phyloP scores from a whole-genome alignment of 2,329 filamentous ascomycete species.

The Zalaria obscura region DNA sequence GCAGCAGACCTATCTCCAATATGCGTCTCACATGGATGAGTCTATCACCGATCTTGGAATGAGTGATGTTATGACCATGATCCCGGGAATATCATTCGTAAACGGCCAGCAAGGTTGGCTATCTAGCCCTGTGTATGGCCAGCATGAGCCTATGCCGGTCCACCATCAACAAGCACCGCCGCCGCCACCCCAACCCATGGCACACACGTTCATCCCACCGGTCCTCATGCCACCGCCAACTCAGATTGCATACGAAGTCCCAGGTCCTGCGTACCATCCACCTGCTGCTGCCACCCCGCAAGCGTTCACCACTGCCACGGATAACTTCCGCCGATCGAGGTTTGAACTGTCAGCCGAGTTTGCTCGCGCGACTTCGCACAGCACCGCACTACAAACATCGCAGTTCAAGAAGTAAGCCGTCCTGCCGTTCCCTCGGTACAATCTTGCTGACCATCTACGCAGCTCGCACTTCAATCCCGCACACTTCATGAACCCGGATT shows the following conservation, averaged over 20 bases:
- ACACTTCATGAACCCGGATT: conserved; percentile 37
- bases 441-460: neutral
- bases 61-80: conserved; percentile 27
- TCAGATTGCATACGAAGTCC: neutral
- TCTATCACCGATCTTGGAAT: conserved; percentile 14
- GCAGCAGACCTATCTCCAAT: conserved; percentile 17
- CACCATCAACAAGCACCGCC: conserved; percentile 3
- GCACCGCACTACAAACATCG: conserved; percentile 30
- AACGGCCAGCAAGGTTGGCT: conserved; percentile 1
- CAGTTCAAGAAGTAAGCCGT: conserved; percentile 33
- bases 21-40: conserved; percentile 10
- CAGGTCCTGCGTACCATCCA: conserved; percentile 3
- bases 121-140: neutral
- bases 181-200: neutral
- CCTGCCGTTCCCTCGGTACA: neutral
- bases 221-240: conserved; percentile 1
- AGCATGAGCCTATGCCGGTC: conserved; percentile 1
- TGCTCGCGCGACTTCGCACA: conserved; percentile 13
- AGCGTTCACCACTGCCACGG: conserved; percentile 12
- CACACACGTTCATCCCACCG: conserved; percentile 1
- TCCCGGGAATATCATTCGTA: conserved; percentile 31
- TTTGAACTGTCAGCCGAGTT: conserved; percentile 31
- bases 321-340: conserved; percentile 27
- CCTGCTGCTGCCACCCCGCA: conserved; percentile 7
- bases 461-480: conserved; percentile 38